phyloP scores from a whole-genome alignment of 352 stramenopile genomes.

The Globisporangium cederbergense region DNA sequence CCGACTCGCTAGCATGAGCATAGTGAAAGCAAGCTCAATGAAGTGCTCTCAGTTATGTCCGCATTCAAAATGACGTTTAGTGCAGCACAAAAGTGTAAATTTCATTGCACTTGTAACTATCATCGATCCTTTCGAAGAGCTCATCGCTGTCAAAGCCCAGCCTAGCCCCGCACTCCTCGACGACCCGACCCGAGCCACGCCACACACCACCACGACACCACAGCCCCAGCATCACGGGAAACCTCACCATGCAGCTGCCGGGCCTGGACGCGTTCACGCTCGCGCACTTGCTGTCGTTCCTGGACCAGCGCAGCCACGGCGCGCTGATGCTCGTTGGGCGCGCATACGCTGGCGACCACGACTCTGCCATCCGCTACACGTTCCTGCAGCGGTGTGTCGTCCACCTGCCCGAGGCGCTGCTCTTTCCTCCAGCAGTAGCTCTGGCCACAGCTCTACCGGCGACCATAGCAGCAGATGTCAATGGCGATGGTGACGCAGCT shows the following conservation, averaged over 20 bases:
- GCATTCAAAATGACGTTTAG: too few species aligned
- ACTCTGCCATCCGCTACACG: background rate
- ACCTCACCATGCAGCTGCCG: background rate
- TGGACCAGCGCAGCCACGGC: background rate
- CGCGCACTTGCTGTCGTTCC: slow-evolving; percentile 4
- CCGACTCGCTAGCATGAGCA: too few species aligned
- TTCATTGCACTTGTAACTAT: too few species aligned
- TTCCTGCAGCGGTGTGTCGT: background rate
- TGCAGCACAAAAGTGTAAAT: too few species aligned
- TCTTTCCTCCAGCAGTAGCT: background rate
- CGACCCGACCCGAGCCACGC: too few species aligned
- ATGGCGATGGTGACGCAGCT: background rate
- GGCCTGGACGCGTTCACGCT: slow-evolving; percentile 6
- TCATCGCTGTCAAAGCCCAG: too few species aligned
- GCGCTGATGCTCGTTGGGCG: background rate
- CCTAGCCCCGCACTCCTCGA: too few species aligned
- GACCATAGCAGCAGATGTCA: background rate
- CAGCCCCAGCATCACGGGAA: background rate
- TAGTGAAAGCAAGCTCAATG: too few species aligned
- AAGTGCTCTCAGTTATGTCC: too few species aligned
- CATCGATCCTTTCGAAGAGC: too few species aligned
- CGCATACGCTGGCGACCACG: background rate
- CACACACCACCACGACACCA: too few species aligned
- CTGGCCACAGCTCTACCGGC: background rate
- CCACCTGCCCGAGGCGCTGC: slow-evolving; percentile 4